A percentile compares a stretch with the other conserved stretches of the same genome.
phyloP scores from a whole-genome alignment of 2,329 filamentous ascomycete species.

The Ophiostoma sp. region DNA sequence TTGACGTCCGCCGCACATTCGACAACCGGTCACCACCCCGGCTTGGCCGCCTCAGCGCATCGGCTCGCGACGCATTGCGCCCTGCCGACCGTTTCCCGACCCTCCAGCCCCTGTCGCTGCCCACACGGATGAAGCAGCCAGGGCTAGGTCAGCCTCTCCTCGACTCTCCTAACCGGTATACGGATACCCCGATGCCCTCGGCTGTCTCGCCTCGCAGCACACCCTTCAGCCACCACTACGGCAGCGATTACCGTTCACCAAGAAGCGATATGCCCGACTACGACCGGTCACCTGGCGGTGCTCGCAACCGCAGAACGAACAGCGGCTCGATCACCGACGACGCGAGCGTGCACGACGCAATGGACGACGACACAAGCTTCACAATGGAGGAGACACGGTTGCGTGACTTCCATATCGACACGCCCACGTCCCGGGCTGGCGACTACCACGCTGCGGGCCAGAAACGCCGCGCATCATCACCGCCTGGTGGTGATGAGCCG shows the following conservation, averaged over 20 bases:
- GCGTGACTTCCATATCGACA: conserved; percentile 50
- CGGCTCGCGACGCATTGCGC: conserved; percentile 39
- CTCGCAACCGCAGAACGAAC: conserved; percentile 51
- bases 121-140: conserved; percentile 45
- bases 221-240: conserved; percentile 44
- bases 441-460: conserved; percentile 48
- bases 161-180: conserved; percentile 47
- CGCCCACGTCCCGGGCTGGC: conserved; percentile 32
- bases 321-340: conserved; percentile 49
- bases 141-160: conserved; percentile 40
- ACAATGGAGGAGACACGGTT: conserved; percentile 49
- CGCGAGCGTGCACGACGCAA: conserved; percentile 48
- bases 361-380: conserved; percentile 51
- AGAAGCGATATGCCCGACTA: conserved; percentile 46
- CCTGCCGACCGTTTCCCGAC: conserved; percentile 40
- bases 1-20: conserved; percentile 50
- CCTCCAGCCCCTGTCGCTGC: conserved; percentile 50
- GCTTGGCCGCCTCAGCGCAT: conserved; percentile 43
- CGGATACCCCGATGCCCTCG: conserved; percentile 50
- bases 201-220: conserved; percentile 49
- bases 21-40: conserved; percentile 48
- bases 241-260: conserved; percentile 45
- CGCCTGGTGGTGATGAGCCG: conserved; percentile 51
- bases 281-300: conserved; percentile 46
- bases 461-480: conserved; percentile 59